Evolutionary conservation across 2,329 filamentous ascomycete genomes (phyloP), one percentile per base, ranked within the genome.

Genomic region (Pestalotiopsis sp.): DNA sequence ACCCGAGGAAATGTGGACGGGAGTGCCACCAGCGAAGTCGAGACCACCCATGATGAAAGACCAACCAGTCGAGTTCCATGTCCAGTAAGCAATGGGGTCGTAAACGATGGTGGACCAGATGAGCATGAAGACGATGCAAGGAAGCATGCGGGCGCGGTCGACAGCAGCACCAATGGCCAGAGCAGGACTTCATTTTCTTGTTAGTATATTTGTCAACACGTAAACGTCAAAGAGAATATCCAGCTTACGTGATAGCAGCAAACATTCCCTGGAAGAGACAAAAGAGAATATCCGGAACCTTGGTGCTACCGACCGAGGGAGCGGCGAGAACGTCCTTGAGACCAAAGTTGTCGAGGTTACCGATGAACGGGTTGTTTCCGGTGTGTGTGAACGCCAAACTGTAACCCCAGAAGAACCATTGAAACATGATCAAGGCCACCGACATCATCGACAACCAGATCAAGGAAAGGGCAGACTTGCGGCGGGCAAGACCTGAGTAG

Each of bases 331-430:
- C 93, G 78, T 93, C 87, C 81, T 87, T 92, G 74, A 97, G 88
- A 41, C 93, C 94, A 75, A 97, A 91, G 85, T 97, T 95, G 73
- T 88, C 85, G 62, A 97, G 85, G 72, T 94, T 88, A 60, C 94
- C 94, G 70, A 97, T 91, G 83, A 90, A 97, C 72, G 86, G 86
- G 73, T 91, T 70, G 64, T 64, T 92, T 68, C 93, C 93, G 25
- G 89, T 89, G 80, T 94, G 93, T 6, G 93, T 94, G 81, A 97
- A 97, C 71, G 93, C 87, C 65, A 97, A 84, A 12, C 92, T 95
- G 81, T 95, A 97, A 62, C 94, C 94, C 94, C 94, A 97, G 85
- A 97, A 95, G 85, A 97, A 97, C 94, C 94, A 97, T 78, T 97
- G 93, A 82, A 97, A 97, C 64, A 90, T 91, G 70, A 94, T 89